These are phyloP conservation scores for Talaromyces stipitatus DNA, from an alignment of 495 filamentous ascomycete species.

Conservation along the genomic window DNA sequence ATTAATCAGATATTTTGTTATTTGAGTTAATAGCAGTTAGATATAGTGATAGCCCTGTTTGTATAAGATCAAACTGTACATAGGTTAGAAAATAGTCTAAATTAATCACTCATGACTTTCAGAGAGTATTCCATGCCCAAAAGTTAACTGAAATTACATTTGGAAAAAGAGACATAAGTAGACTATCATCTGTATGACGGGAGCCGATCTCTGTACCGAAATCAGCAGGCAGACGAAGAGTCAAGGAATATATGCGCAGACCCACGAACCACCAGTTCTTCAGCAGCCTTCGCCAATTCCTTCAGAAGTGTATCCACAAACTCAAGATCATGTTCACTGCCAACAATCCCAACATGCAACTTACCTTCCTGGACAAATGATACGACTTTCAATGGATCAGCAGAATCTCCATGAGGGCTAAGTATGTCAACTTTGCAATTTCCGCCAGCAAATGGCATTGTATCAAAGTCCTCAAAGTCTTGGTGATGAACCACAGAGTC, in stretches of 20 bases:
- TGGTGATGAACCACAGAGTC: conserved; percentile 30
- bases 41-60: no score
- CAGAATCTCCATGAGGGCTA: conserved; percentile 30
- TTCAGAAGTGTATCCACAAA: conserved; percentile 22
- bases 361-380: conserved; percentile 23
- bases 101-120: no score
- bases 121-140: no score
- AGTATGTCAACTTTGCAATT: conserved; percentile 27
- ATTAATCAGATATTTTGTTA: no score
- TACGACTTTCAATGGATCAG: conserved; percentile 31
- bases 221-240: no score
- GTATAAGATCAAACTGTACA: no score
- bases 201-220: no score
- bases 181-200: no score
- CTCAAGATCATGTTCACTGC: conserved; percentile 17
- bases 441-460: conserved; percentile 30
- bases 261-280: conserved; percentile 13
- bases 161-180: no score
- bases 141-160: no score
- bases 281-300: conserved; percentile 19
- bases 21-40: no score
- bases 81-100: no score
- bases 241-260: conserved; percentile 9
- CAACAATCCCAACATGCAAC: conserved; percentile 30
- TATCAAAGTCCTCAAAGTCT: conserved; percentile 23